Conservation (phyloP, 2,329 filamentous ascomycete genomes). For the Ophiostoma sp. region DNA sequence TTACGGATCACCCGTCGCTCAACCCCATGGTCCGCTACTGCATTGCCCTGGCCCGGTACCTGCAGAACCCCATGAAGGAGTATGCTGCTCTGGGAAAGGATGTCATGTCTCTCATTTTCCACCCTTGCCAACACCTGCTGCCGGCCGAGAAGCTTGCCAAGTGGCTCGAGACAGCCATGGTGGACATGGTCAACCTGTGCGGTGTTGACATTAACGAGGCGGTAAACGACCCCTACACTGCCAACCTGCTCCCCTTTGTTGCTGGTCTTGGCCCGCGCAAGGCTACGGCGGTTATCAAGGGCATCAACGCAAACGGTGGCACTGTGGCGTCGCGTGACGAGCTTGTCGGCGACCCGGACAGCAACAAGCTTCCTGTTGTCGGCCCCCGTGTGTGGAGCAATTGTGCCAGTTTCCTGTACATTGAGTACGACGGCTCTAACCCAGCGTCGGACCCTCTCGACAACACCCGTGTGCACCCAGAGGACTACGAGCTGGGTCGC, state of each 20-base stretch:
- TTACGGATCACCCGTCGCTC: constrained; percentile 73
- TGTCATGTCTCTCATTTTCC: constrained; percentile 78
- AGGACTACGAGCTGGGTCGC: constrained; percentile 95
- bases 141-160: constrained; percentile 81
- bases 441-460: constrained; percentile 85
- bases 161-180: constrained; percentile 90
- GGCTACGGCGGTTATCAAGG: constrained; percentile 76
- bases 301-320: constrained; percentile 86
- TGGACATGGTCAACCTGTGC: constrained; percentile 96
- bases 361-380: constrained; percentile 70
- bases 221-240: constrained; percentile 71
- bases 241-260: constrained; percentile 83
- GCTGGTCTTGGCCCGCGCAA: constrained; percentile 90
- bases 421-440: constrained; percentile 79
- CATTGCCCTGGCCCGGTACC: constrained; percentile 78
- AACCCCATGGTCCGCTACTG: constrained; percentile 80
- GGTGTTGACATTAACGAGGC: constrained; percentile 95
- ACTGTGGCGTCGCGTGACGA: constrained; percentile 78
- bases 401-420: constrained; percentile 89
- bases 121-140: constrained; percentile 82
- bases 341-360: constrained; percentile 80
- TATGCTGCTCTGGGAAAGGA: constrained; percentile 90
- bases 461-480: constrained; percentile 93
- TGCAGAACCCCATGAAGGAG: constrained; percentile 94
- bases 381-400: constrained; percentile 92